Conservation (phyloP, 2,329 filamentous ascomycete species). For the Tolypocladium ovalisporum region DNA sequence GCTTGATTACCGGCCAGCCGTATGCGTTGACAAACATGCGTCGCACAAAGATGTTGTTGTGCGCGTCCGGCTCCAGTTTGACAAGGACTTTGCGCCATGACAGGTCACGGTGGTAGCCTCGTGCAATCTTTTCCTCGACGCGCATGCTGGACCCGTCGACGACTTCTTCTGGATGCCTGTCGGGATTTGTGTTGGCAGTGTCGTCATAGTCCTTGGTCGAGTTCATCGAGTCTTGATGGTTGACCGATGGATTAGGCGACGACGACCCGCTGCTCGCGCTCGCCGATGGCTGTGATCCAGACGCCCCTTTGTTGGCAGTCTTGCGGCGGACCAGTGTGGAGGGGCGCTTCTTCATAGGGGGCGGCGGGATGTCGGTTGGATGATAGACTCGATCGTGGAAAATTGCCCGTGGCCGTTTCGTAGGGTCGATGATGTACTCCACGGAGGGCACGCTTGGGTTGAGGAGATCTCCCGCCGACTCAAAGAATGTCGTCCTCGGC, state of each 20-base stretch:
- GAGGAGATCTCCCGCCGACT: conserved; percentile 84
- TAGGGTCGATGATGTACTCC: conserved; percentile 76
- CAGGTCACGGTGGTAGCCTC: conserved; percentile 83
- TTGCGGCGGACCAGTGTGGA: conserved; percentile 24
- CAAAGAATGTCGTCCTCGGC: conserved; percentile 85
- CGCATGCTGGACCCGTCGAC: conserved; percentile 62
- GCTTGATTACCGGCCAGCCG: conserved; percentile 93
- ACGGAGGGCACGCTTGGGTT: conserved; percentile 77
- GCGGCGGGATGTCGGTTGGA: conserved; percentile 80
- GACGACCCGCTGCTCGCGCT: conserved; percentile 16
- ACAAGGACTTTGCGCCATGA: conserved; percentile 97
- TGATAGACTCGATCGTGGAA: conserved; percentile 97
- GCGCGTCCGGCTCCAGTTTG: conserved; percentile 87
- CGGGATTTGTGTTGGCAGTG: conserved; percentile 31
- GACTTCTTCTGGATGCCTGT: conserved; percentile 24
- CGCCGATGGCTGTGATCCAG: conserved; percentile 11
- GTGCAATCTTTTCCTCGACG: conserved; percentile 94
- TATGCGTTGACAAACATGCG: conserved; percentile 96
- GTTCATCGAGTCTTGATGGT: conserved; percentile 30
- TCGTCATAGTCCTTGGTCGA: conserved; percentile 44
- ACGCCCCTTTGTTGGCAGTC: conserved; percentile 12
- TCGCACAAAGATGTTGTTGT: conserved; percentile 84
- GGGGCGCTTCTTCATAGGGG: conserved; percentile 50
- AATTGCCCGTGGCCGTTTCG: conserved; percentile 73
- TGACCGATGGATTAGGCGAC: conserved; percentile 21